Conservation (phyloP, 2,329 filamentous ascomycete species). For the Podosphaera leucotricha region DNA sequence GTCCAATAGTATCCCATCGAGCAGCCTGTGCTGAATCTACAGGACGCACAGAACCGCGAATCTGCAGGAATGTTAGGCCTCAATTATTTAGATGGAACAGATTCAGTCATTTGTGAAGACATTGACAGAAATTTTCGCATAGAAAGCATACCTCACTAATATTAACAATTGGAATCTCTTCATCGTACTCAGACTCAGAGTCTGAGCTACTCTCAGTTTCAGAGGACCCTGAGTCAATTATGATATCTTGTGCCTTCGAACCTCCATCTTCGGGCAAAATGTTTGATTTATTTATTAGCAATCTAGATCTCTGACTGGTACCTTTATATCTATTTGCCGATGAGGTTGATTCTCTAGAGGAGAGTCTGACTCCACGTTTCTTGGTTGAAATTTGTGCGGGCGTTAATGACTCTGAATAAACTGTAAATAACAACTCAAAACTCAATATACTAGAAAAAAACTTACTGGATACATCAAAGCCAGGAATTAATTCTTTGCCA, state of each 20-base stretch:
- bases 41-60: conserved; percentile 17
- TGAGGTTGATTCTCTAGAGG: conserved; percentile 7
- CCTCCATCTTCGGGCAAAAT: conserved; percentile 7
- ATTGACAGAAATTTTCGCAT: neutral
- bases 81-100: neutral
- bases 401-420: conserved; percentile 7
- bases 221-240: conserved; percentile 13
- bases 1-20: conserved; percentile 28
- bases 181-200: conserved; percentile 16
- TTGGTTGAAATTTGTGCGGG: conserved; percentile 6
- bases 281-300: conserved; percentile 6
- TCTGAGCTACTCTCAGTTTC: conserved; percentile 15
- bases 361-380: conserved; percentile 8
- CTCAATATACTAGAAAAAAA: neutral
- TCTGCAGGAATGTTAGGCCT: conserved; percentile 6
- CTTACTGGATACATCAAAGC: conserved; percentile 13
- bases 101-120: neutral
- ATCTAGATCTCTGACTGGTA: conserved; percentile 8
- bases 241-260: conserved; percentile 8
- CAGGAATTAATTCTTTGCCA: conserved; percentile 13
- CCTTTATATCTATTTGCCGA: conserved; percentile 11
- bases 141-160: conserved; percentile 13
- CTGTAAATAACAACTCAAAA: conserved; percentile 6
- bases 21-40: conserved; percentile 23
- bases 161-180: conserved; percentile 11